Evolutionary conservation across 768 basidiomycete species (phyloP), one percentile per base, ranked within the genome.

Genomic region (Lactarius vividus): DNA sequence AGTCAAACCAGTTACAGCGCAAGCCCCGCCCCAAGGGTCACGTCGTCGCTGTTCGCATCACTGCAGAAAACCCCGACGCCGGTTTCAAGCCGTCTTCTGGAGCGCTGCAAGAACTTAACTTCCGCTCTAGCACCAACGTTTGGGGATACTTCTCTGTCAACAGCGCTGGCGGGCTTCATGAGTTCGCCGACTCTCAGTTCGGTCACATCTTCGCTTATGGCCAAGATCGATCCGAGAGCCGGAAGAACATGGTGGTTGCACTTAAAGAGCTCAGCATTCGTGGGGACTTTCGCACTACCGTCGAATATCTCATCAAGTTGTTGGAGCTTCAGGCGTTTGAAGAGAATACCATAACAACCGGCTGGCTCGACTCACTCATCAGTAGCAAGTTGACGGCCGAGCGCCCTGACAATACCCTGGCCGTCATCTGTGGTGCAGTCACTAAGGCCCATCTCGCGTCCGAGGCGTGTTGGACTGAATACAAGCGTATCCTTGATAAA

Each of bases 61-160:
- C 97, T 7, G 96, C 96, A 37, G 97, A 99, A 79, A 99, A 99
- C 77, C 97, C 97, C 29, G 97, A 99, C 74, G 97, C 97, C 11
- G 97, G 97, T 5, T 99, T 99, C 84, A 99, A 99, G 78, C 97
- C 97, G 0, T 98, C 97, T 2, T 96, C 94, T 2, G 97, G 97
- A 69, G 90, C 92, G 44, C 82, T 99, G 18, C 97, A 98, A 76
- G 97, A 98, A 75, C 92, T 99, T 71, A 99, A 98, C 78, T 99
- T 99, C 88, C 89, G 97, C 64, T 98, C 96, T 31, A 97, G 92
- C 77, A 98, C 94, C 54, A 99, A 99, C 69, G 97, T 99, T 54
- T 99, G 97, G 97, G 97, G 97, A 67, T 99, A 99, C 80, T 99
- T 99, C 83, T 98, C 97, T 18, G 97, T 99, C 72, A 87, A 86